These are phyloP conservation scores for Panellus pusillus DNA, from an alignment of 768 basidiomycete species.

Conservation along the genomic window DNA sequence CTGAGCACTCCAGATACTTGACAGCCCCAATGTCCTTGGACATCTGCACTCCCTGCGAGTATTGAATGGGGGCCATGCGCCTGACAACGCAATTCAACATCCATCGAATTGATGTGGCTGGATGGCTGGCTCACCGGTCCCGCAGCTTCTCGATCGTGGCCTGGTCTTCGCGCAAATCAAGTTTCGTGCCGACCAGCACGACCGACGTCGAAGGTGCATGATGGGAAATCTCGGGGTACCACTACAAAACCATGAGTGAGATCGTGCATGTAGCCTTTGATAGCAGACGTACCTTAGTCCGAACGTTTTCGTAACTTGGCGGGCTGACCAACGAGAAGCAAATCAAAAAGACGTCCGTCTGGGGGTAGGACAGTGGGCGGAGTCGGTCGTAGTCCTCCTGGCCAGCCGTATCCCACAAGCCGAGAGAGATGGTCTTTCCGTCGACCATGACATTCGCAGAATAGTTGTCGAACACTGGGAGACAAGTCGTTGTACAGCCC, in stretches of 20 bases:
- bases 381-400: constrained; percentile 99
- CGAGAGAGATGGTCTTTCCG: constrained; percentile 96
- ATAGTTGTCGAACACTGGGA: constrained; percentile 95
- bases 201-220: constrained; percentile 94
- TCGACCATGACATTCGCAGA: constrained; percentile 99
- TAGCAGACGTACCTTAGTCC: constrained; percentile 78
- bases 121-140: constrained; percentile 61
- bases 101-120: background rate
- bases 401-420: constrained; percentile 99
- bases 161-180: constrained; percentile 95
- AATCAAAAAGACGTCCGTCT: constrained; percentile 98
- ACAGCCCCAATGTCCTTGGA: constrained; percentile 93
- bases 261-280: constrained; percentile 15
- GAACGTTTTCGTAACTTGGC: constrained; percentile 97
- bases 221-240: constrained; percentile 97
- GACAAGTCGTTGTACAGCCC: constrained; percentile 7
- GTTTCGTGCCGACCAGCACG: constrained; percentile 94
- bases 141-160: constrained; percentile 89
- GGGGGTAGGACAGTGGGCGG: constrained; percentile 96
- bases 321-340: constrained; percentile 99
- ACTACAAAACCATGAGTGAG: constrained; percentile 46
- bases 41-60: constrained; percentile 88
- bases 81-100: constrained; percentile 36
- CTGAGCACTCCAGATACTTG: constrained; percentile 95
- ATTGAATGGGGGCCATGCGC: constrained; percentile 93